Conservation (phyloP, 306 rosid species). For the Quercus parvula region DNA sequence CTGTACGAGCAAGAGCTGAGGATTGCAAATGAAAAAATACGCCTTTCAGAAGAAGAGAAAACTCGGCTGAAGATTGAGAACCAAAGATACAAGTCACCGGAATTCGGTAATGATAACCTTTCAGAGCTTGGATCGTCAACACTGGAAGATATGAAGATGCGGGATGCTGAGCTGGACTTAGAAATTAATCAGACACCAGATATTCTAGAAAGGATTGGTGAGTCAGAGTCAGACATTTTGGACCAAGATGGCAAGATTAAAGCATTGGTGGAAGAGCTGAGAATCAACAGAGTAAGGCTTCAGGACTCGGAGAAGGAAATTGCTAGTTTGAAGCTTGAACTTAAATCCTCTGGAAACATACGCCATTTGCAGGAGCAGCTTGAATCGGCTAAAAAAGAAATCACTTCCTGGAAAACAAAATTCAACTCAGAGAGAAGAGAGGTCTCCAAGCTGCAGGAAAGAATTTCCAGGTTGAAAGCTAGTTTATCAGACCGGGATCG, state of each 20-base stretch:
- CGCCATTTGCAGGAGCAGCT: slow-evolving; percentile 59
- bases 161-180: slow-evolving; percentile 9
- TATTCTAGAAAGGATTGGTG: slow-evolving; percentile 23
- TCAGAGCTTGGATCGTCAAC: slow-evolving; percentile 23
- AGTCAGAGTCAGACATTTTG: slow-evolving; percentile 21
- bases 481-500: slow-evolving; percentile 77
- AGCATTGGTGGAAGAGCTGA: slow-evolving; percentile 52
- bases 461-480: slow-evolving; percentile 56
- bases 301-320: slow-evolving; percentile 55
- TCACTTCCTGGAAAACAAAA: slow-evolving; percentile 57
- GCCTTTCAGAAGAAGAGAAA: slow-evolving; percentile 48
- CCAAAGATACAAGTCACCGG: slow-evolving; percentile 32
- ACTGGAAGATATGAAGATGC: slow-evolving; percentile 19
- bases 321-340: slow-evolving; percentile 47
- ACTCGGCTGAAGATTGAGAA: slow-evolving; percentile 45
- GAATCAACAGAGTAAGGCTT: slow-evolving; percentile 51
- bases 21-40: slow-evolving; percentile 54
- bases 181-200: slow-evolving; percentile 22
- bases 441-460: slow-evolving; percentile 71
- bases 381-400: slow-evolving; percentile 60
- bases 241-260: slow-evolving; percentile 32
- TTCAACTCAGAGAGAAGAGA: slow-evolving; percentile 72
- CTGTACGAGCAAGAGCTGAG: slow-evolving; percentile 56
- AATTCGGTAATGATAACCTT: slow-evolving; percentile 10
- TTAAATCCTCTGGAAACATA: slow-evolving; percentile 51